Evolutionary conservation across 2,329 filamentous ascomycete species (phyloP).

Genomic region (Talaromyces atroroseus): DNA sequence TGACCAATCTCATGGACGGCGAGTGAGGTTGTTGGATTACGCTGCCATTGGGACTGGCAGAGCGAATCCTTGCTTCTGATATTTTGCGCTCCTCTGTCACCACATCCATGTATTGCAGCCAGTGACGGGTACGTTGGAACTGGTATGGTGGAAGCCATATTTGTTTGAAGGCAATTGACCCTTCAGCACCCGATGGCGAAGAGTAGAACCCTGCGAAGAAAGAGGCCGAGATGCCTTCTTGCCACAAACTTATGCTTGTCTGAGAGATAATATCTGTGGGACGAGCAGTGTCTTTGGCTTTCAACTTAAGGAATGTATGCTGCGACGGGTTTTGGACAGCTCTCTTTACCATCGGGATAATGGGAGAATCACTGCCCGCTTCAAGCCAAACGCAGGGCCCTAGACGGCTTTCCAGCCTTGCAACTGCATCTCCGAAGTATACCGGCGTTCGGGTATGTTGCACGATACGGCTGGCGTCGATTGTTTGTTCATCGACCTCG

Average conservation of each 20-base stretch:
- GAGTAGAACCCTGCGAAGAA: slow-evolving; percentile 7
- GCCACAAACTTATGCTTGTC: slow-evolving; percentile 1
- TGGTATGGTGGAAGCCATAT: slow-evolving; percentile 11
- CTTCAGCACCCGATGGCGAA: neutral
- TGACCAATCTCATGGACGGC: neutral
- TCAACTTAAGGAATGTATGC: slow-evolving; percentile 4
- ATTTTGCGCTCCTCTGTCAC: slow-evolving; percentile 7
- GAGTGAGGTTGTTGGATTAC: neutral
- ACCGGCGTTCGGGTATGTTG: slow-evolving; percentile 8
- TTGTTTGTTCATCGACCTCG: neutral
- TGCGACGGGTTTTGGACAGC: neutral
- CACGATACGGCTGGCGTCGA: neutral
- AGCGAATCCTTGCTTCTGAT: neutral
- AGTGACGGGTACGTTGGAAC: slow-evolving; percentile 8
- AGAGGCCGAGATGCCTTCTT: slow-evolving; percentile 3
- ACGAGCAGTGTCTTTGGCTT: neutral
- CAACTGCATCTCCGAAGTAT: slow-evolving; percentile 4
- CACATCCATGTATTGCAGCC: slow-evolving; percentile 7
- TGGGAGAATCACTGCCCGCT: slow-evolving; percentile 4
- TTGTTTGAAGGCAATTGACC: neutral
- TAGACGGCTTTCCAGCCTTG: slow-evolving; percentile 3
- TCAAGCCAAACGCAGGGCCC: slow-evolving; percentile 11
- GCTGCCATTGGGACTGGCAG: neutral
- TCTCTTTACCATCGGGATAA: slow-evolving; percentile 4
- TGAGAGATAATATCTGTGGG: neutral